A percentile compares a stretch with the other conserved stretches of the same genome.
Conservation (phyloP, 768 basidiomycete genomes). For the Trametes meyenii region DNA sequence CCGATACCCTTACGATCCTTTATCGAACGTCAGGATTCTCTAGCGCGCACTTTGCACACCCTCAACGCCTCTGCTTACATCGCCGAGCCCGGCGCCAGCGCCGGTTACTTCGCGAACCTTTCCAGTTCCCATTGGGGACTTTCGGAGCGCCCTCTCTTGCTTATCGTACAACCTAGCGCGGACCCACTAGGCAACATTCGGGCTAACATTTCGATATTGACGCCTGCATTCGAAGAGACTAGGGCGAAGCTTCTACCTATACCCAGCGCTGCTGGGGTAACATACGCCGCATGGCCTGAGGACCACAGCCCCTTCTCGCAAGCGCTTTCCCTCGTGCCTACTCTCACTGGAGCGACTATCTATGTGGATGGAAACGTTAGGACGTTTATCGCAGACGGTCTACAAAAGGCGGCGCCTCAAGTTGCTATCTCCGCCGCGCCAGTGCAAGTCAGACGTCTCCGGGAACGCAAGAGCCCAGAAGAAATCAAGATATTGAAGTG, state of each 20-base stretch:
- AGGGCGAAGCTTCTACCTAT: slow-evolving; percentile 65
- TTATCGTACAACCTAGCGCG: slow-evolving; percentile 56
- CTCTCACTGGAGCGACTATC: slow-evolving; percentile 41
- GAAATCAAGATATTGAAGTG: slow-evolving; percentile 77
- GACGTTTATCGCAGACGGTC: slow-evolving; percentile 66
- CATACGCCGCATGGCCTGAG: slow-evolving; percentile 66
- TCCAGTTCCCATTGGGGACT: slow-evolving; percentile 63
- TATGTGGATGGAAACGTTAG: slow-evolving; percentile 64
- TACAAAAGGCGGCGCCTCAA: slow-evolving; percentile 48
- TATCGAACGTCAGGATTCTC: slow-evolving; percentile 51
- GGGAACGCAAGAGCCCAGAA: slow-evolving; percentile 73
- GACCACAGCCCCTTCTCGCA: slow-evolving; percentile 65
- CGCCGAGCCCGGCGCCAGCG: slow-evolving; percentile 76
- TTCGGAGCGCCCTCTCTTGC: slow-evolving; percentile 78
- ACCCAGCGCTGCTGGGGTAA: slow-evolving; percentile 44
- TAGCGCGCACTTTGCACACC: slow-evolving; percentile 51
- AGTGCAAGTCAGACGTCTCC: slow-evolving; percentile 54
- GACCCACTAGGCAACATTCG: slow-evolving; percentile 31
- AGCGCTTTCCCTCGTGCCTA: slow-evolving; percentile 39
- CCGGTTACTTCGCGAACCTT: slow-evolving; percentile 74
- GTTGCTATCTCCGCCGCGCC: slow-evolving; percentile 53
- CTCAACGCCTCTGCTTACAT: slow-evolving; percentile 71
- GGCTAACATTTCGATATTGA: slow-evolving; percentile 59
- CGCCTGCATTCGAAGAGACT: slow-evolving; percentile 76
- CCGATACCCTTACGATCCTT: slow-evolving; percentile 53